Base-by-base conservation (phyloP, 202 grass and related monocot genomes). In the Eragrostis tef region DNA sequence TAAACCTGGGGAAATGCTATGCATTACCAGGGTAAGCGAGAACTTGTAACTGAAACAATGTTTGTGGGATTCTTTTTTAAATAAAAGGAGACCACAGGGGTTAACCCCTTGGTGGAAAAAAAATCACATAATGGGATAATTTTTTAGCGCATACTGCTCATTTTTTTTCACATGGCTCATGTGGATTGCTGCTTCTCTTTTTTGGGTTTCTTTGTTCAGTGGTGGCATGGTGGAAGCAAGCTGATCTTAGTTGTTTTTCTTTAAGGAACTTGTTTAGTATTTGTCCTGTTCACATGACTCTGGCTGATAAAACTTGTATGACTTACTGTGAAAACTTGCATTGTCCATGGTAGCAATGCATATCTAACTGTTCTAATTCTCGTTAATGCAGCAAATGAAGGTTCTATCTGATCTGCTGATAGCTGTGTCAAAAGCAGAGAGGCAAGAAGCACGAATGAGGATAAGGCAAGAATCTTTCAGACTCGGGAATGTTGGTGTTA, bases 341-440 rank as follows among this genome's bases (percentile, higher is more conserved):
- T 14, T 25, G n/a, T 70, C 27, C 76, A 66, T 79, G 45, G 13
- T 69, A 48, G 14, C 19, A 16, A 71, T 85, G 31, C 10, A 73
- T 51, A 51, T 54, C 51, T 89, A 69, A 78, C 60, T 42, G 12
- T 68, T 77, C 25, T 69, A 26, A 26, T 89, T 86, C 88, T 73
- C 53, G 71, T 81, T 44, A 52, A 76, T 92, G 86, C 86, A 99
- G 96, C 85, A 87, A 87, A 85, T 93, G 64, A 99, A 99, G 78
- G 81, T 96, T 54, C 74, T 99, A 71, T 96, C 93, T 39, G 90
- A 93, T 87, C 73, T 99, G 80, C 83, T 96, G 22, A 93, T 99
- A 96, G 80, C 87, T 69, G 96, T 99, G 26, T 99, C 93, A n/a
- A 99, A 99, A 99, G 93, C 96, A 74, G 96, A 99, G 85, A 91